phyloP scores from a whole-genome alignment of 768 basidiomycete species.

The Auricularia sp. region DNA sequence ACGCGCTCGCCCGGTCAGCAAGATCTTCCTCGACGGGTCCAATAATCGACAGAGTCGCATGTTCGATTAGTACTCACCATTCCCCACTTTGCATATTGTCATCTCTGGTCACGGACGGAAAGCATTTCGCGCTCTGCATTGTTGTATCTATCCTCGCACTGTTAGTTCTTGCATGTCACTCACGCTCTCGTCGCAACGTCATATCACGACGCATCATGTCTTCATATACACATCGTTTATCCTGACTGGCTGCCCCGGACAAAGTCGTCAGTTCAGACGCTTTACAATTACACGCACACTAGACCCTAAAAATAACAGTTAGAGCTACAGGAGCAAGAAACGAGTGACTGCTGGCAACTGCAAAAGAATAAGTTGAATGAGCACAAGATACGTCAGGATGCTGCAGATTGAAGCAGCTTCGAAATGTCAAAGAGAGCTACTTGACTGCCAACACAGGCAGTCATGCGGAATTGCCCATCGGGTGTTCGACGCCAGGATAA shows the following conservation, averaged over 20 bases:
- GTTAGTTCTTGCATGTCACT: neutral
- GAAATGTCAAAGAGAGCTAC: neutral
- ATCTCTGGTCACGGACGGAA: neutral
- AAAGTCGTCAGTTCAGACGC: neutral
- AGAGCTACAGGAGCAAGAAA: neutral
- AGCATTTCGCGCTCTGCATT: neutral
- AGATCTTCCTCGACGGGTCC: constrained; percentile 68
- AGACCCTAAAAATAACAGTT: neutral
- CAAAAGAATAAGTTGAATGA: neutral
- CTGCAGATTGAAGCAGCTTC: neutral
- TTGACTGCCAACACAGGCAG: neutral
- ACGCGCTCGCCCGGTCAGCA: constrained; percentile 55
- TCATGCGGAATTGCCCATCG: neutral
- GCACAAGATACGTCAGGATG: neutral
- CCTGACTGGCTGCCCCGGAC: no score
- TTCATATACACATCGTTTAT: neutral
- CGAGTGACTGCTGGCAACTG: neutral
- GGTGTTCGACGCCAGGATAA: neutral
- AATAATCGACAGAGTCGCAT: constrained; percentile 18
- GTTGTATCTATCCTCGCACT: neutral
- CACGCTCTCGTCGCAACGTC: neutral
- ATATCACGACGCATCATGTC: neutral
- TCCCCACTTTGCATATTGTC: no score
- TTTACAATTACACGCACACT: neutral
- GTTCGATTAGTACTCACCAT: constrained; percentile 12